Evolutionary conservation across 78 protist species (phyloP), one percentile per base, ranked within the genome.

Genomic region (Cavenderia fasciculata): DNA sequence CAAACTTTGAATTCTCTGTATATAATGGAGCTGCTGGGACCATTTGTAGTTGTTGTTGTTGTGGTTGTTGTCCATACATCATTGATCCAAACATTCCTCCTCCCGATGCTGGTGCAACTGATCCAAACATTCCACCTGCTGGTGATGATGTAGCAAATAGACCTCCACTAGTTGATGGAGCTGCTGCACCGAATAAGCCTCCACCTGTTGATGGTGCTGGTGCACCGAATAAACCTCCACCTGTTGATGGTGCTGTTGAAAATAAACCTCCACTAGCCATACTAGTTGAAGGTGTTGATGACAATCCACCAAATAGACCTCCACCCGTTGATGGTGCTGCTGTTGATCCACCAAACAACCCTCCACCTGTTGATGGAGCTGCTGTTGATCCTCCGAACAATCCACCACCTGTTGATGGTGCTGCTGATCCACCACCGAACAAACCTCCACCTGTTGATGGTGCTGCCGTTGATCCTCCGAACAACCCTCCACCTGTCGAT

Each of bases 261-360:
- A n/a, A n/a, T n/a, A n/a, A n/a, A n/a, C n/a, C n/a, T n/a, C n/a
- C n/a, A n/a, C n/a, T n/a, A n/a, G n/a, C n/a, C n/a, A n/a, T n/a
- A n/a, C n/a, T n/a, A n/a, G n/a, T n/a, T n/a, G n/a, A n/a, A n/a
- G n/a, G n/a, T n/a, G n/a, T n/a, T n/a, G n/a, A n/a, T n/a, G n/a
- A n/a, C n/a, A n/a, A n/a, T n/a, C n/a, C n/a, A n/a, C 74, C 74
- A 63, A 77, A 77, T 27, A 77, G 29, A 18, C 70, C 68, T 19
- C 74, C 49, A 59, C 85, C 71, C 23, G 73, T 75, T 2, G 49
- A 12, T 33, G 74, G 52, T 0, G 71, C 16, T 41, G 69, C 1
- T 23, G 41, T 1, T 14, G 47, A 52, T 4, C 34, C 8, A 54
- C 84, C 84, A 74, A 74, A 74, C 36, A 74, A 57, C 31, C 41